Conservation (phyloP, 805 yeast species). For the Candida sphagnicola region DNA sequence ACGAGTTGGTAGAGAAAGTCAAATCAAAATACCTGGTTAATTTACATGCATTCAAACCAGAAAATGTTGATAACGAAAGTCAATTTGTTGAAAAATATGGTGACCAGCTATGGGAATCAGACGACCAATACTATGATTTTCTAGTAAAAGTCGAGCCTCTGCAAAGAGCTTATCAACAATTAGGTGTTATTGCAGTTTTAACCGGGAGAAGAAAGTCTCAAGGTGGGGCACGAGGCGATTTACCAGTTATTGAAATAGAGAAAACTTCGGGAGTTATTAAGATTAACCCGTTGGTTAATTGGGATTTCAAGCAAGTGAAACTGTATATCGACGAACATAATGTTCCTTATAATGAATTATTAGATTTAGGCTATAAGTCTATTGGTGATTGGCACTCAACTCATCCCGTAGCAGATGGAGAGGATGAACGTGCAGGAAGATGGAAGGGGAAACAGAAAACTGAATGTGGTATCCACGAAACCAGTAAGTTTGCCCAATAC, state of each 20-base stretch:
- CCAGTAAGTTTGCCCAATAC: slow-evolving; percentile 67
- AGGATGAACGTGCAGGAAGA: slow-evolving; percentile 94
- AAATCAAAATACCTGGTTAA: slow-evolving; percentile 50
- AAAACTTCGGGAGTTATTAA: slow-evolving; percentile 66
- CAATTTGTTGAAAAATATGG: slow-evolving; percentile 73
- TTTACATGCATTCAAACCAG: slow-evolving; percentile 67
- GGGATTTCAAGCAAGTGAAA: slow-evolving; percentile 75
- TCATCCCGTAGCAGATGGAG: slow-evolving; percentile 82
- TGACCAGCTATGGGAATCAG: slow-evolving; percentile 73
- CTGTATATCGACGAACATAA: slow-evolving; percentile 60
- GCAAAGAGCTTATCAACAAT: slow-evolving; percentile 72
- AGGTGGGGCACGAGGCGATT: slow-evolving; percentile 73
- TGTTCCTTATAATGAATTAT: slow-evolving; percentile 82
- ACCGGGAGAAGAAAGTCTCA: slow-evolving; percentile 91
- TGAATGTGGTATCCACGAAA: slow-evolving; percentile 92
- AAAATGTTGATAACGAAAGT: slow-evolving; percentile 46
- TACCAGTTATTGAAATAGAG: slow-evolving; percentile 77
- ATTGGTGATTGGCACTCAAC: slow-evolving; percentile 97
- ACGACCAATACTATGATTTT: slow-evolving; percentile 79
- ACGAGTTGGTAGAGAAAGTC: slow-evolving; percentile 63
- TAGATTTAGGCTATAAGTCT: slow-evolving; percentile 85
- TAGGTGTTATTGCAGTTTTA: slow-evolving; percentile 76
- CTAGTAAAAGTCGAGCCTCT: slow-evolving; percentile 92
- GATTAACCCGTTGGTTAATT: slow-evolving; percentile 82
- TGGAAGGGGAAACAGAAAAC: slow-evolving; percentile 93